Evolutionary conservation across 768 basidiomycete genomes (phyloP), one percentile per base, ranked within the genome.

Genomic region (Neoboletus subvelutipes): DNA sequence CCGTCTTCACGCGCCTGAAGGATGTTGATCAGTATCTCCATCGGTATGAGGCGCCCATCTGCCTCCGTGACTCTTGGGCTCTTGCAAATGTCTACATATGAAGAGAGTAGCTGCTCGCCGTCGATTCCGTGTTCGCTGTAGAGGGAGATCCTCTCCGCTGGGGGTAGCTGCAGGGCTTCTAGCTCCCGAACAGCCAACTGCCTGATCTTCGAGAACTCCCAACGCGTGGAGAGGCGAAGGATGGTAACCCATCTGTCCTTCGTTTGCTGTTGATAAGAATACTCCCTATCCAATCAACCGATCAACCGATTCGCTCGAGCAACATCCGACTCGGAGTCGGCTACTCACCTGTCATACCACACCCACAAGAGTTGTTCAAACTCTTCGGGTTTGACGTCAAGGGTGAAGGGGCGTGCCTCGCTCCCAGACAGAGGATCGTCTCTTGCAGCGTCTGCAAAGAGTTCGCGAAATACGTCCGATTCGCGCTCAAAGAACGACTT

Each of bases 401-500:
- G 69, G 1, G 75, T 68, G n/a, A 83, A 75, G 0, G 83, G 78
- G 17, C 66, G 71, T 0, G 62, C 67, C 18, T 81, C 81, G 0
- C 64, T 65, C 10, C 65, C 67, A 0, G 73, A 67, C 0, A 73
- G 80, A 0, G 65, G 66, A 0, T 62, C 64, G 0, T 64, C 66
- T 1, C 62, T 49, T 2, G 75, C 73, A 5, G 76, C 67, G 1
- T 66, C 49, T 1, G 64, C 64, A 2, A 83, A 68, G 29, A 73
- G 63, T 0, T 65, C 60, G 1, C 64, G 64, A 63, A 87, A 86
- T 20, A 71, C 68, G 0, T 60, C 34, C 0, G 85, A 87, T 45
- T 89, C 85, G 0, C 86, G 74, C 13, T 77, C 75, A 24, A 89
- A 84, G 39, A 86, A 86, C 4, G 79, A 80, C 0, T 75, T 73